Base-by-base conservation (phyloP, 1,284 basidiomycete genomes). In the Ustilago bromivora region DNA sequence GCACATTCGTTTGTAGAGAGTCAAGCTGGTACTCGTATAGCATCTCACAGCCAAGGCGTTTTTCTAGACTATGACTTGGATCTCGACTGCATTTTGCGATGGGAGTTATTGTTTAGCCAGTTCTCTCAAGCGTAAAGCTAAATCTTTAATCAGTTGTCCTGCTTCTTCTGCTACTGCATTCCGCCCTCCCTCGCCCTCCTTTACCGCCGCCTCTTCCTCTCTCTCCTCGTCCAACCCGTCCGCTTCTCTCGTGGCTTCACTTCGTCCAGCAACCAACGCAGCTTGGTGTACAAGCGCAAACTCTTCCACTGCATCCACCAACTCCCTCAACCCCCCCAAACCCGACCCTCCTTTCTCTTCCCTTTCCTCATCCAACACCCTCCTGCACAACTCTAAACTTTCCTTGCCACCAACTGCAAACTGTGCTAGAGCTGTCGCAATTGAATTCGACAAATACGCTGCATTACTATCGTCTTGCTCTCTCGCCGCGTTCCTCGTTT, bases 161-260 rank as follows among this genome's bases (percentile, higher is more conserved):
- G 76, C 67, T 49, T 78, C 76, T 35, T 36, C 49, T 11, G 72
- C 67, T 3, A 70, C 63, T 2, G 66, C 53, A 11, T 40, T 58
- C 17, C 43, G 56, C 35, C n/a, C 60, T n/a, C 46, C 56, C 7
- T 34, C 61, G 38, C n/a, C 40, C 10, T 43, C 51, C 5, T 23
- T 55, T 49, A 23, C 31, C 8, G 31, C 17, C 34, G 23, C 19
- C 28, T n/a, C 61, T 32, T 23, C 34, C 4, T 13, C 46, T 31
- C 13, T 34, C 35, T n/a, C 55, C 2, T 52, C 57, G 4, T 40
- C 64, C 41, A 23, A 41, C 2, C 49, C 61, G 8, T 40, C 64
- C 35, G 28, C 96, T 91, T 87, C 94, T 93, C 57, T 90, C 70
- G 5, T 55, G 53, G 7, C 62, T 60, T 95, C 87, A 97, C 95